Evolutionary conservation across 345 rosid species (phyloP), one percentile per base, ranked within the genome.

Genomic region (Pugionium dolabratum): DNA sequence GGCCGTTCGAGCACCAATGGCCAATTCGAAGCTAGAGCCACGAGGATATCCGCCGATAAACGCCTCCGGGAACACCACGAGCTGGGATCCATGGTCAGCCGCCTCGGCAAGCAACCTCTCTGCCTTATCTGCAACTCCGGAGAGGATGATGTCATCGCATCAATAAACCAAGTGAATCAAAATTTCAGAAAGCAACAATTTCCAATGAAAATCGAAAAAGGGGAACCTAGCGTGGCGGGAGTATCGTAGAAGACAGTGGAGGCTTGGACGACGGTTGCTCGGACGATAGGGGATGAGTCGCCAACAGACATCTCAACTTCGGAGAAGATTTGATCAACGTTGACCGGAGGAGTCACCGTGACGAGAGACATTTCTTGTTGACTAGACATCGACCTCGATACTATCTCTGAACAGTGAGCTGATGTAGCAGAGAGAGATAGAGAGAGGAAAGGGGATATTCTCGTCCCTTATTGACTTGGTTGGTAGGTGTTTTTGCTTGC

Each of bases 181-280:
- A 41, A 34, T 1, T 32, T 6, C 2, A 27, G 6, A 9, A 1
- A 4, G 18, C 47, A 48, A 30, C 4, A 37, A 35, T 29, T 6
- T 34, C 3, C 6, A 2, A 9, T 6, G 32, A 5, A 29, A 7
- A 9, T 29, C 9, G 40, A 44, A 6, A 6, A n/a, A 39, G 36
- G 32, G 26, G 33, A 75, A 89, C 96, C 96, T 26, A 90, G 81
- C 5, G 98, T 93, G 69, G 97, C 91, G 50, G 96, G 83, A 1
- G 94, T 90, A 64, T 88, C 97, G 75, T 90, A 88, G 84, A 87
- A 87, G 73, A 90, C 64, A 45, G 97, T 90, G 75, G 96, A 85
- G 44, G 98, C 96, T 71, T 90, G 97, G 71, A 93, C 91, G 46
- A 93, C 96, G 42, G 98, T 90, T 46, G 91, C 94, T n/a, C 98